These are phyloP conservation scores for Alternaria longipes DNA, from an alignment of 2,329 filamentous ascomycete species.

Conservation along the genomic window DNA sequence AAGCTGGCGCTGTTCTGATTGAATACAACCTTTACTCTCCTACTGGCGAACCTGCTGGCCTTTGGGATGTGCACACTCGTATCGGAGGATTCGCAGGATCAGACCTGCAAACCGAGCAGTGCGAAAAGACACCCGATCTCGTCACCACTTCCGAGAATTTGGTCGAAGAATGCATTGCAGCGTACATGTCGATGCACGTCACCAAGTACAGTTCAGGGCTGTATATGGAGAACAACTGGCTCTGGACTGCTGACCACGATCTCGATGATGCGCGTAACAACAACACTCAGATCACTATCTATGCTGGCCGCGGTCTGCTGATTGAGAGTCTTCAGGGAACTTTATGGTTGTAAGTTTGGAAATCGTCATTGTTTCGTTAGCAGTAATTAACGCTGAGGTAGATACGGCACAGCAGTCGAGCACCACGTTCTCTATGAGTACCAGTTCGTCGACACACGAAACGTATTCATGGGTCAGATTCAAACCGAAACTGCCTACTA, in stretches of 20 bases:
- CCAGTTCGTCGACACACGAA: constrained; percentile 78
- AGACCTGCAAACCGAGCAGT: constrained; percentile 77
- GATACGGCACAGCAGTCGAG: constrained; percentile 73
- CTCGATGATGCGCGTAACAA: constrained; percentile 76
- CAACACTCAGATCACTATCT: constrained; percentile 75
- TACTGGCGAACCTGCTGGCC: constrained; percentile 69
- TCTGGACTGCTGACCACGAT: constrained; percentile 85
- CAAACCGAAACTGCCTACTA: constrained; percentile 90
- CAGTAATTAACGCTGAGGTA: constrained; percentile 16
- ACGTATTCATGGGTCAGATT: constrained; percentile 83
- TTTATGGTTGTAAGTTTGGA: constrained; percentile 61
- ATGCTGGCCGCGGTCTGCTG: constrained; percentile 82
- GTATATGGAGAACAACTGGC: constrained; percentile 91
- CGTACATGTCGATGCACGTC: constrained; percentile 66
- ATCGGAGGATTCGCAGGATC: constrained; percentile 84
- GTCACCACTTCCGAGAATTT: constrained; percentile 60
- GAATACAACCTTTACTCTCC: constrained; percentile 72
- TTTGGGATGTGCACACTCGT: constrained; percentile 90
- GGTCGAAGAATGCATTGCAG: constrained; percentile 73
- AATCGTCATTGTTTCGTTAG: constrained; percentile 60
- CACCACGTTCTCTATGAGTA: constrained; percentile 77
- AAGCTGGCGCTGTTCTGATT: constrained; percentile 74
- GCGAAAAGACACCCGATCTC: constrained; percentile 75
- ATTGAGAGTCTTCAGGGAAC: constrained; percentile 66
- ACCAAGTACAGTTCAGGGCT: constrained; percentile 64